Conservation (phyloP, 176 grass and related monocot species). For the Aegilops speltoides region DNA sequence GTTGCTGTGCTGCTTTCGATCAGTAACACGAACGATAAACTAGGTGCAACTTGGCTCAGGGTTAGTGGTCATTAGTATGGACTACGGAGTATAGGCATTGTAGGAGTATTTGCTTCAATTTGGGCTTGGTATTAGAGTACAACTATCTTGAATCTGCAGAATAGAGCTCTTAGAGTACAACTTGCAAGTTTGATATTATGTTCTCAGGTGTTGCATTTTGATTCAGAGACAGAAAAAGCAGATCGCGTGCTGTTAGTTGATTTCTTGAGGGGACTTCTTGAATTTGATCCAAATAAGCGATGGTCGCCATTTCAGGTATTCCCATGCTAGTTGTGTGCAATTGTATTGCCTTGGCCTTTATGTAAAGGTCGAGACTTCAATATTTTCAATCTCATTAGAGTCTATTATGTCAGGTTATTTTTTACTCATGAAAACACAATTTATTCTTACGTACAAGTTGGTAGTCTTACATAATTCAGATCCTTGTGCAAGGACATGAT, state of each 20-base stretch:
- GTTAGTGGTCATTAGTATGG: too few species aligned
- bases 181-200: conserved; percentile 54
- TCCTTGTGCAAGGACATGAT: conserved; percentile 22
- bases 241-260: conserved; percentile 76
- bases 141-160: conserved; percentile 13
- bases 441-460: conserved; percentile 9
- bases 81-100: too few species aligned
- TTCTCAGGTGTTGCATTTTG: conserved; percentile 65
- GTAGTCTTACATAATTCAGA: conserved; percentile 3
- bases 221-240: conserved; percentile 74
- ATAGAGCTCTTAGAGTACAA: conserved; percentile 43
- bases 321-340: not conserved
- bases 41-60: too few species aligned
- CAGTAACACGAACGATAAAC: too few species aligned
- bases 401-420: not conserved
- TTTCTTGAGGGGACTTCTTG: conserved; percentile 96
- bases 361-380: not conserved
- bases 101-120: too few species aligned
- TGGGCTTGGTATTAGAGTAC: not conserved
- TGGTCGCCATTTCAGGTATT: conserved; percentile 96
- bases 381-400: not conserved
- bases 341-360: conserved; percentile 1
- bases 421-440: not conserved
- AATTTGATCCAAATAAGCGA: conserved; percentile 88
- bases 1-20: too few species aligned